Evolutionary conservation across 2,329 filamentous ascomycete genomes (phyloP).

Genomic region (Dryadomyces sulphureus): DNA sequence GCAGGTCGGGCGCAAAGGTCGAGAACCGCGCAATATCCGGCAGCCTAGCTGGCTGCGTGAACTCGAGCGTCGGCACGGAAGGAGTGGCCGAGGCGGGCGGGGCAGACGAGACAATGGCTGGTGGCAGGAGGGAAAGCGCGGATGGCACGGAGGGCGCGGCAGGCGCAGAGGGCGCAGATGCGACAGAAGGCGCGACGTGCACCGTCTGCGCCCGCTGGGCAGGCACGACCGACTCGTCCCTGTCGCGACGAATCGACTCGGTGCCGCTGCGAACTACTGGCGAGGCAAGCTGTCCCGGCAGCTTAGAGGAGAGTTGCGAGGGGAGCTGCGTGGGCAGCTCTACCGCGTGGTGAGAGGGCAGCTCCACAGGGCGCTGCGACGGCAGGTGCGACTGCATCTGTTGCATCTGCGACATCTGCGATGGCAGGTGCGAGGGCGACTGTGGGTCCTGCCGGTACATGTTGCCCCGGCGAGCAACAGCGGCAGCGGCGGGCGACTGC

Average conservation of each 20-base stretch:
- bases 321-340: too few relatives aligned
- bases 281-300: too few relatives aligned
- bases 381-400: too few relatives aligned
- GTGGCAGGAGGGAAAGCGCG: neutral
- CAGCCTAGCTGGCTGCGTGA: conserved; percentile 28
- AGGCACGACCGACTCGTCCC: too few relatives aligned
- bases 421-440: neutral
- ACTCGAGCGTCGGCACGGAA: neutral
- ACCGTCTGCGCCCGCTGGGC: neutral
- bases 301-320: too few relatives aligned
- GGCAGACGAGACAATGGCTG: neutral
- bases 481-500: conserved; percentile 13
- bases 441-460: conserved; percentile 52
- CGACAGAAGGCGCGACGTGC: neutral
- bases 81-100: neutral
- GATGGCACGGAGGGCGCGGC: neutral
- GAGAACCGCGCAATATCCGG: conserved; percentile 45
- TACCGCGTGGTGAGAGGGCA: too few relatives aligned
- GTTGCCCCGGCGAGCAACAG: conserved; percentile 58
- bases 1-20: conserved; percentile 43
- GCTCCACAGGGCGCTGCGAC: too few relatives aligned
- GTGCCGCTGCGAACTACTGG: too few relatives aligned
- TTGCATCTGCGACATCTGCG: too few relatives aligned
- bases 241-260: too few relatives aligned
- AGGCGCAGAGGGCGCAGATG: neutral